Percentiles rank a stretch among this genome's conserved stretches.
These are phyloP conservation scores for Termitomyces bulborhizus DNA, from an alignment of 768 basidiomycete species.

Conservation along the genomic window DNA sequence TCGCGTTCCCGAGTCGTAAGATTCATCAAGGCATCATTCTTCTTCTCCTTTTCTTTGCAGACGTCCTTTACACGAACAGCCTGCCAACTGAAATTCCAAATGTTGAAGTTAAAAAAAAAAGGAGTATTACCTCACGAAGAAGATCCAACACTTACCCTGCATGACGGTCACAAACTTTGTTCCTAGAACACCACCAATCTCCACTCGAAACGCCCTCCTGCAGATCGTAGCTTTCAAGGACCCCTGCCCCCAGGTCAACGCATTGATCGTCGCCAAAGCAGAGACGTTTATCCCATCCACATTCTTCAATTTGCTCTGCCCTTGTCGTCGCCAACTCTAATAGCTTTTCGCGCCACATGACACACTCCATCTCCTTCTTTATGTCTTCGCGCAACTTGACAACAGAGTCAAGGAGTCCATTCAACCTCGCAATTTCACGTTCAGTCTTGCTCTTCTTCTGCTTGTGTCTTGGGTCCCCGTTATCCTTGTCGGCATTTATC, in stretches of 20 bases:
- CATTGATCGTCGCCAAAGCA: constrained; percentile 81
- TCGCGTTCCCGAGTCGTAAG: constrained; percentile 75
- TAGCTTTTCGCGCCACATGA: constrained; percentile 65
- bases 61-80: constrained; percentile 67
- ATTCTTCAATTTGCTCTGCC: constrained; percentile 58
- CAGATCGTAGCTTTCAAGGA: constrained; percentile 63
- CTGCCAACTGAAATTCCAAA: constrained; percentile 56
- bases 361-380: constrained; percentile 63
- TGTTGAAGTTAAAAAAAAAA: not conserved
- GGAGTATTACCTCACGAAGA: not conserved
- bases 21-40: constrained; percentile 58
- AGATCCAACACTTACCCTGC: constrained; percentile 43
- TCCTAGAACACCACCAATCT: constrained; percentile 79
- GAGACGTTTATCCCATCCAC: constrained; percentile 87
- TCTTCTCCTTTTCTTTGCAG: constrained; percentile 68
- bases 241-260: constrained; percentile 58
- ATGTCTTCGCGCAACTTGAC: constrained; percentile 56
- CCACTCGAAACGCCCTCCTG: constrained; percentile 27
- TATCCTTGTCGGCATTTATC: constrained; percentile 20
- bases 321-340: constrained; percentile 63
- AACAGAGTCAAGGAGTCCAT: constrained; percentile 47
- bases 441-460: constrained; percentile 41
- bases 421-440: constrained; percentile 52
- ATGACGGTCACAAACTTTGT: constrained; percentile 74
- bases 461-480: constrained; percentile 16